Conservation (phyloP, 2,329 filamentous ascomycete species). For the Cladosporium sphaerospermum region DNA sequence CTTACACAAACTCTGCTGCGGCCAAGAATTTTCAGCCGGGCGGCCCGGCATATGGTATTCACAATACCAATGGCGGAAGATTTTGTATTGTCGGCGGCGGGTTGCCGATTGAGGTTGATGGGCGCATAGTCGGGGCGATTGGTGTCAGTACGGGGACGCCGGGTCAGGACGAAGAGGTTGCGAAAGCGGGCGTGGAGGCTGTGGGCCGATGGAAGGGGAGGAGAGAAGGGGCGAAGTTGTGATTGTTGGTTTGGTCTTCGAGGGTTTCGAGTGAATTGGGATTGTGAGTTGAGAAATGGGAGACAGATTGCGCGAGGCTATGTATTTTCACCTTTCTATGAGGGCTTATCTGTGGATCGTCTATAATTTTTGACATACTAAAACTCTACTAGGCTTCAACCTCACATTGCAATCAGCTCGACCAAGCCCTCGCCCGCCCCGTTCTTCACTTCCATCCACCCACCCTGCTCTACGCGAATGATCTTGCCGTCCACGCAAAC, state of each 20-base stretch:
- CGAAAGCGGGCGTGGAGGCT: constrained; percentile 47
- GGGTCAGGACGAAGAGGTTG: constrained; percentile 49
- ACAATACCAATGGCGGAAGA: constrained; percentile 47
- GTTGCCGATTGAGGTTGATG: constrained; percentile 45
- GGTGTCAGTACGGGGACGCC: constrained; percentile 52
- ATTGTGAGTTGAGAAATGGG: neutral
- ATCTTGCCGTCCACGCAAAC: constrained; percentile 92
- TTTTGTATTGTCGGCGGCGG: constrained; percentile 52
- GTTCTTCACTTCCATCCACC: constrained; percentile 61
- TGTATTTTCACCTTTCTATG: no score
- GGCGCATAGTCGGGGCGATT: constrained; percentile 47
- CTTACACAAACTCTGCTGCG: constrained; percentile 36
- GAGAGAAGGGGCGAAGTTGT: constrained; percentile 34
- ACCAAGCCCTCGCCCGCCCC: constrained; percentile 35
- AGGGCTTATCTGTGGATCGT: neutral
- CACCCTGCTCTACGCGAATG: constrained; percentile 62
- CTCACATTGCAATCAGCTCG: constrained; percentile 27
- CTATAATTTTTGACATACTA: neutral
- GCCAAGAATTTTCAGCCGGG: constrained; percentile 47
- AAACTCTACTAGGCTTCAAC: neutral
- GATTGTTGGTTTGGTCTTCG: neutral
- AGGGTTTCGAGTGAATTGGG: neutral
- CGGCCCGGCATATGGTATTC: constrained; percentile 47
- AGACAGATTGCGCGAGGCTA: no score
- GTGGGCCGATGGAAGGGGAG: constrained; percentile 32